Conservation (phyloP, 2,329 filamentous ascomycete species). For the Colletotrichum trifolii region DNA sequence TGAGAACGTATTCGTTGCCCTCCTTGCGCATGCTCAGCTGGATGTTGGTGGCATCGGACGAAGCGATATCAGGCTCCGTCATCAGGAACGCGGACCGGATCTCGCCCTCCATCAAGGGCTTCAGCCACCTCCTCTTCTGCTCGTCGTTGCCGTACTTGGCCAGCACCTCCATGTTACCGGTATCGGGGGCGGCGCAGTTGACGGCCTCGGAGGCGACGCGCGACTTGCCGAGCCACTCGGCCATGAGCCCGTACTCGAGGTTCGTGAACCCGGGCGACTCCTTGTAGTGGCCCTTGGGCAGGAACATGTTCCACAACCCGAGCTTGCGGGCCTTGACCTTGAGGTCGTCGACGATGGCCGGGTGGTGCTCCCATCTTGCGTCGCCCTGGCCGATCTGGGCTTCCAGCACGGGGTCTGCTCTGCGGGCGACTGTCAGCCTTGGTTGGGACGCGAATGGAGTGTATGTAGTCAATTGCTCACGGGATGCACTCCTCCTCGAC, state of each 20-base stretch:
- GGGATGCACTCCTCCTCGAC: conserved; percentile 96
- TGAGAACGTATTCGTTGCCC: conserved; percentile 89
- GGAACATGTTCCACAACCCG: conserved; percentile 98
- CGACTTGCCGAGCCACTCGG: conserved; percentile 92
- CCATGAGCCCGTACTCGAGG: conserved; percentile 97
- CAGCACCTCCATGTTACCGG: conserved; percentile 94
- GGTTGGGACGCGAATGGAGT: background rate
- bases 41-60: conserved; percentile 93
- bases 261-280: conserved; percentile 96
- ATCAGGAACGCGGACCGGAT: conserved; percentile 93
- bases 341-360: conserved; percentile 85
- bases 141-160: conserved; percentile 89
- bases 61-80: conserved; percentile 91
- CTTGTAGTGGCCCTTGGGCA: conserved; percentile 94
- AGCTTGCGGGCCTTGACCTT: conserved; percentile 85
- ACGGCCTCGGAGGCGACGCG: conserved; percentile 84
- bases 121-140: conserved; percentile 87
- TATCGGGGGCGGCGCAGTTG: conserved; percentile 92
- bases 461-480: conserved; percentile 54
- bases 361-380: conserved; percentile 83
- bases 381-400: conserved; percentile 83
- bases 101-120: conserved; percentile 82
- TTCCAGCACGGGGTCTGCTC: conserved; percentile 81
- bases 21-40: conserved; percentile 84
- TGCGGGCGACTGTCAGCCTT: conserved; percentile 42